Conservation (phyloP, 2,329 filamentous ascomycete species). For the Madurella mycetomatis region DNA sequence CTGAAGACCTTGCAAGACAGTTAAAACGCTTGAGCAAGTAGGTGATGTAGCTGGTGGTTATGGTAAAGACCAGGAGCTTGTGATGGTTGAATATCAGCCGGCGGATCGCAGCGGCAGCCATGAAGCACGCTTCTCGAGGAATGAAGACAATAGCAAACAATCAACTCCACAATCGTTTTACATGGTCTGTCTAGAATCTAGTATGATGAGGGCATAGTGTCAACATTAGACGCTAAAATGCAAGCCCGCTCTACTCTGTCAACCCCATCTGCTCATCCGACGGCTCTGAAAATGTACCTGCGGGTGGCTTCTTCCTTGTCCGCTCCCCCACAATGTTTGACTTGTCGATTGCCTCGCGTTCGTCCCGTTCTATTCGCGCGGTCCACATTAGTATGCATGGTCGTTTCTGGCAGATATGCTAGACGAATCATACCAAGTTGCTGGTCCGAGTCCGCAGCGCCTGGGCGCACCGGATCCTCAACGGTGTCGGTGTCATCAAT, state of each 20-base stretch:
- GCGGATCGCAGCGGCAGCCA: not conserved
- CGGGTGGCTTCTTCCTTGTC: constrained; percentile 12
- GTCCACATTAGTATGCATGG: not conserved
- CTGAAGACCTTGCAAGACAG: constrained; percentile 4
- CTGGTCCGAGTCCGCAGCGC: constrained; percentile 13
- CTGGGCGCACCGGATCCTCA: constrained; percentile 11
- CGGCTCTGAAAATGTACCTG: constrained; percentile 17
- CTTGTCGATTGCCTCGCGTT: constrained; percentile 19
- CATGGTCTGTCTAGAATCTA: too few relatives aligned
- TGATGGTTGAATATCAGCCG: not conserved
- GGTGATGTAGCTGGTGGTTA: too few relatives aligned
- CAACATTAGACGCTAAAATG: too few relatives aligned
- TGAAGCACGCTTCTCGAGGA: too few relatives aligned
- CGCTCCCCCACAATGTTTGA: constrained; percentile 16
- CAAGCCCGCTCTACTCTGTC: constrained; percentile 5
- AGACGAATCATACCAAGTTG: constrained; percentile 15
- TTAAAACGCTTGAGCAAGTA: constrained; percentile 7
- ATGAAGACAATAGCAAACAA: too few relatives aligned
- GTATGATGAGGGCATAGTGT: too few relatives aligned
- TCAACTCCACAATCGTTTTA: too few relatives aligned
- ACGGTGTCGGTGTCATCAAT: constrained; percentile 16
- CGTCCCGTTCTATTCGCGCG: constrained; percentile 15
- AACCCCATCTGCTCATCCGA: constrained; percentile 18
- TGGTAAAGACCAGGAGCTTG: too few relatives aligned
- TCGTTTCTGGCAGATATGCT: not conserved